Percentiles rank a stretch among this genome's conserved stretches.
Conservation (phyloP, 192 early-diverging fungal genomes). For the Umbelopsis vinacea region DNA sequence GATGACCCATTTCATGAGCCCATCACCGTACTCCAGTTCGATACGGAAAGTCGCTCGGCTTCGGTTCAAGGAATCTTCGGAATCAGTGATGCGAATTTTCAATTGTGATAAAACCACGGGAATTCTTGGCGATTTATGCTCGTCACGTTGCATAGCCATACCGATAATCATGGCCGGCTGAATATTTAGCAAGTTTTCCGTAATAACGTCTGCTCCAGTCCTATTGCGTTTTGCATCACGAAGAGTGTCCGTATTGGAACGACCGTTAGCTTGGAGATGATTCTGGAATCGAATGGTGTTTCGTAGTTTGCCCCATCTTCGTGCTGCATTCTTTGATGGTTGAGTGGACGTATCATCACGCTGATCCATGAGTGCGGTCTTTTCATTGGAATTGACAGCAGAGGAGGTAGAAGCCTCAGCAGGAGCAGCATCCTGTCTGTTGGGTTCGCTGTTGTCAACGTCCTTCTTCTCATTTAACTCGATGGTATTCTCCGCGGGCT, state of each 20-base stretch:
- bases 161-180: conserved; percentile 23
- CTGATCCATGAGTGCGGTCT: not conserved
- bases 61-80: not conserved
- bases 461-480: not conserved
- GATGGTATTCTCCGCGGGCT: not conserved
- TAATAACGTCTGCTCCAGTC: conserved; percentile 10
- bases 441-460: not conserved
- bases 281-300: conserved; percentile 5
- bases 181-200: conserved; percentile 20
- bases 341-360: not conserved
- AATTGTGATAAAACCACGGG: conserved; percentile 30
- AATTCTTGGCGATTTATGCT: conserved; percentile 18
- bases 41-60: conserved; percentile 9
- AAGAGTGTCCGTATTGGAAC: not conserved
- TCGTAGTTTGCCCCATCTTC: not conserved
- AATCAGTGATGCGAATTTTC: conserved; percentile 20
- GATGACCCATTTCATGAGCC: conserved; percentile 28
- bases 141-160: conserved; percentile 29
- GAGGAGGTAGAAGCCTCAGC: not conserved
- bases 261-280: not conserved
- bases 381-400: not conserved
- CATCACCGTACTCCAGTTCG: conserved; percentile 18
- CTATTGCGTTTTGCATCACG: not conserved
- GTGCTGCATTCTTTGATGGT: not conserved
- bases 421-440: not conserved